These are phyloP conservation scores for Xylariales sp. DNA, from an alignment of 2,329 filamentous ascomycete species.

Conservation along the genomic window DNA sequence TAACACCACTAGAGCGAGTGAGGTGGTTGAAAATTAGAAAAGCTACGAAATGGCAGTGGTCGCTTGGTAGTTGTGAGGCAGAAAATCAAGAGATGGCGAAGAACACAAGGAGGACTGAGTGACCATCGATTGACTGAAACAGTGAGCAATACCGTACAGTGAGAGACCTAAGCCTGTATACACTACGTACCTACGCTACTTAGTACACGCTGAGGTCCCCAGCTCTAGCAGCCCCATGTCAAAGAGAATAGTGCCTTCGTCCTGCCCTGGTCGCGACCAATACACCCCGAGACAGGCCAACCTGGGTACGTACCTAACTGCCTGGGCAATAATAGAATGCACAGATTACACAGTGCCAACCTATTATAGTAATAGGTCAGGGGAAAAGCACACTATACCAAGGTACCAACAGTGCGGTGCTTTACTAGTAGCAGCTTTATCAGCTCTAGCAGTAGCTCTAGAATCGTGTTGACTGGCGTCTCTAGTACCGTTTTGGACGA, in stretches of 20 bases:
- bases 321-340: background rate
- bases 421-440: too few species aligned
- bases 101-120: background rate
- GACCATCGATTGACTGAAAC: background rate
- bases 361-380: background rate
- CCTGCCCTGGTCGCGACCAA: background rate
- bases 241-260: constrained; percentile 10
- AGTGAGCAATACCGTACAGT: too few species aligned
- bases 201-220: too few species aligned
- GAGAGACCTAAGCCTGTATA: background rate
- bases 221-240: background rate
- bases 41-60: constrained; percentile 36
- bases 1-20: constrained; percentile 68
- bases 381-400: too few species aligned
- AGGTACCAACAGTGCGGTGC: background rate
- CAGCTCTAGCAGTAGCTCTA: too few species aligned
- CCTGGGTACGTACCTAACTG: too few species aligned
- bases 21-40: constrained; percentile 53
- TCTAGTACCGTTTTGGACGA: too few species aligned
- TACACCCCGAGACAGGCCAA: too few species aligned
- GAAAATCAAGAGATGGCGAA: constrained; percentile 29
- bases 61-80: constrained; percentile 27
- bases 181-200: background rate
- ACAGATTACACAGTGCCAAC: constrained; percentile 25
- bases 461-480: too few species aligned